Conservation (phyloP, 805 yeast genomes). For the Zygosaccharomyces siamensis region DNA sequence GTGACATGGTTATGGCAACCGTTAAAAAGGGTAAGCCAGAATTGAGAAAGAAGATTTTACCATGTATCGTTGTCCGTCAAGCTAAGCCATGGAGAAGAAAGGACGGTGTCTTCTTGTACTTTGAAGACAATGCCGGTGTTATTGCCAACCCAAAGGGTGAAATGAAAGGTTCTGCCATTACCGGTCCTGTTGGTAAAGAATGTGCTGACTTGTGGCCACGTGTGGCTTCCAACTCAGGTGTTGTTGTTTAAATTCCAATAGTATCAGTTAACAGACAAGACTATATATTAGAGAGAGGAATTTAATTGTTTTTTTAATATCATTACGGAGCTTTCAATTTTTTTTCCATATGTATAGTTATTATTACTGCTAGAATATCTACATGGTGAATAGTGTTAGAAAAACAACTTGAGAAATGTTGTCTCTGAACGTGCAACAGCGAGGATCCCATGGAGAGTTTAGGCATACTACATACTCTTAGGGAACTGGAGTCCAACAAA, state of each 20-base stretch:
- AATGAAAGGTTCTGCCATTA: constrained; percentile 99
- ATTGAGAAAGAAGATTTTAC: constrained; percentile 99
- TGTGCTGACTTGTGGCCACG: constrained; percentile 99
- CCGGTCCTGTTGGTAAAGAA: constrained; percentile 99
- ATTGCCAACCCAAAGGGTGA: constrained; percentile 99
- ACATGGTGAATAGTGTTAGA: background rate
- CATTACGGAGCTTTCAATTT: constrained; percentile 7
- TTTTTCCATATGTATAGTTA: constrained; percentile 12
- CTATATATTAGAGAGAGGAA: constrained; percentile 17
- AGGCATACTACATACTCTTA: constrained; percentile 10
- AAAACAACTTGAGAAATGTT: background rate
- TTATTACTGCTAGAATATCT: background rate
- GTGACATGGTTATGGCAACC: constrained; percentile 99
- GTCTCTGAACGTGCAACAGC: background rate
- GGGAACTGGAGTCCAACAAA: constrained; percentile 43
- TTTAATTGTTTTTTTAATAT: constrained; percentile 16
- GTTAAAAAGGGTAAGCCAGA: constrained; percentile 99
- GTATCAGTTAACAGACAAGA: constrained; percentile 1
- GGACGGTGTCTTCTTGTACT: constrained; percentile 99
- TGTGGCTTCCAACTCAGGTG: constrained; percentile 99
- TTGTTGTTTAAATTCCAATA: constrained; percentile 74
- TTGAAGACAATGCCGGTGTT: constrained; percentile 99
- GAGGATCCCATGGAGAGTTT: constrained; percentile 13
- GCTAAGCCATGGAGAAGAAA: constrained; percentile 99
- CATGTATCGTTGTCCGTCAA: constrained; percentile 99